These are phyloP conservation scores for Chrysosporium queenslandicum DNA, from an alignment of 2,329 filamentous ascomycete genomes.

Conservation along the genomic window DNA sequence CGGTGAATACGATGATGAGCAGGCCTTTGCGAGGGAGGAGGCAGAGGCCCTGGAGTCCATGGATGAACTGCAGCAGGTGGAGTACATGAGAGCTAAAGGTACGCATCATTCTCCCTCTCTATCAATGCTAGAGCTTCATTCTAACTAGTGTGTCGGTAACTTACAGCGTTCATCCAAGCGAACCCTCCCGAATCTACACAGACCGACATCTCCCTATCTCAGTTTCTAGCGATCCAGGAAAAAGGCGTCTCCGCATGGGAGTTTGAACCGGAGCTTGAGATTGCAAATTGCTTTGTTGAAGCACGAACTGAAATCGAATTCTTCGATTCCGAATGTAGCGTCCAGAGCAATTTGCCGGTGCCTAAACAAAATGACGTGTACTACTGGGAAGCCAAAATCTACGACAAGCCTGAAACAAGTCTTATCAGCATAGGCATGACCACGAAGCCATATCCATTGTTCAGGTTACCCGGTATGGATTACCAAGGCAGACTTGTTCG, in stretches of 20 bases:
- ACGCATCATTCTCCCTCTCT: too few relatives aligned
- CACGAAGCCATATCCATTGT: constrained; percentile 93
- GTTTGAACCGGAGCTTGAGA: constrained; percentile 97
- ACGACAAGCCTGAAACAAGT: constrained; percentile 87
- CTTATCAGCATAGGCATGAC: constrained; percentile 85
- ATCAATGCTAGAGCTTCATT: too few relatives aligned
- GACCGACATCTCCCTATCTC: constrained; percentile 93
- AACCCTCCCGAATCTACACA: constrained; percentile 92
- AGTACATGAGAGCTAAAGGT: constrained; percentile 96
- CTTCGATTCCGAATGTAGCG: constrained; percentile 94
- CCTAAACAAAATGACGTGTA: constrained; percentile 99
- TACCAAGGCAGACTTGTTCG: too few relatives aligned
- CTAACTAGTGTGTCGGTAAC: constrained; percentile 16
- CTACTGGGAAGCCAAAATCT: constrained; percentile 98
- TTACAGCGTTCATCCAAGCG: constrained; percentile 75
- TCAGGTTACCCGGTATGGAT: constrained; percentile 73
- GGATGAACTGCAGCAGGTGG: constrained; percentile 82
- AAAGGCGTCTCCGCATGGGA: constrained; percentile 99
- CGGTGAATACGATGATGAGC: constrained; percentile 95
- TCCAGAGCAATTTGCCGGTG: constrained; percentile 91
- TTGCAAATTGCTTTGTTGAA: constrained; percentile 97
- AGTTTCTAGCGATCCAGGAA: constrained; percentile 96
- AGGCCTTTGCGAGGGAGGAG: constrained; percentile 87
- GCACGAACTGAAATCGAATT: constrained; percentile 95
- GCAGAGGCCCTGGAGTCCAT: constrained; percentile 88